Base-by-base conservation (phyloP, 495 filamentous ascomycete genomes). In the Penicillium coprophilum region DNA sequence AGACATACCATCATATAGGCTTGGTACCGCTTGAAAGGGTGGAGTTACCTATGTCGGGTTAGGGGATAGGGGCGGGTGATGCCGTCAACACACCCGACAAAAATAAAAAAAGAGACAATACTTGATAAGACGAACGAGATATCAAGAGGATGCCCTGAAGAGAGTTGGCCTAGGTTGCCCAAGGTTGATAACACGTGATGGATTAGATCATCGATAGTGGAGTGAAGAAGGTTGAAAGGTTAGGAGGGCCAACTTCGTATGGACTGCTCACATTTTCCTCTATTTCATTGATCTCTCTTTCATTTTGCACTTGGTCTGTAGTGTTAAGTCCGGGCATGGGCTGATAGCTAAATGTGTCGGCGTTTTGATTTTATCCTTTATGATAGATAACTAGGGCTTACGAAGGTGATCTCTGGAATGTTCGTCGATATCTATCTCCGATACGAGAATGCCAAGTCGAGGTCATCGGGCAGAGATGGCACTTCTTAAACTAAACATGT, bases 191-290 rank as follows among this genome's bases (percentile, higher is more conserved):
- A 44, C 46, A 64, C 63, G 63, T 64, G 63, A 64, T 68, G 23
- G 56, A 66, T 68, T 68, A 64, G 53, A 66, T 68, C 65, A 68
- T 68, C 62, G 55, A 19, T 12, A 48, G 32, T 57, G 59, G 56
- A 59, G 61, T 53, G 61, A 44, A 39, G 34, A n/a, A 38, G 15
- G 34, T 38, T 38, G n/a, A 8, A 6, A 38, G 8, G n/a, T 38
- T 36, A 6, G 4, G 4, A 6, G 45, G 1, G 34, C 13, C 28
- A n/a, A 34, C 31, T 50, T 23, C 30, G 3, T 19, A 32, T 9
- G n/a, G 10, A 20, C 12, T 34, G 4, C 27, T 21, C 6, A 6
- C 0, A 28, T 31, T 24, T 12, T 50, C 30, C 19, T 20, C 10
- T 23, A 27, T 15, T 44, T 46, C 12, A 21, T 46, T 27, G 3